Evolutionary conservation across 129 eudicot genomes (phyloP), one percentile per base, ranked within the genome.

Genomic region (Calendula officinalis): DNA sequence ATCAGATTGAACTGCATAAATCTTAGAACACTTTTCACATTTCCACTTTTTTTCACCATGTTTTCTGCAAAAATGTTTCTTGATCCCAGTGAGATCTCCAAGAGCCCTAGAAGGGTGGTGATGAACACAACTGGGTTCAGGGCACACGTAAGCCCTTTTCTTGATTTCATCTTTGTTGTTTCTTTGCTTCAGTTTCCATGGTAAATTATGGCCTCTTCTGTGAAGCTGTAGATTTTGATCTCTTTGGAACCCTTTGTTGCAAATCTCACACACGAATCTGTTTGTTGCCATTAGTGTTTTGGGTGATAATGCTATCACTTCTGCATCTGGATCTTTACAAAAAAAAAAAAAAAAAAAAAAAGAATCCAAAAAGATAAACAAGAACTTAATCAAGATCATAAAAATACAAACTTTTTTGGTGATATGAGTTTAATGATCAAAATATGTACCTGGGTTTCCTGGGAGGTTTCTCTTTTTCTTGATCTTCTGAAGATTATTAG

Each of bases 181-280:
- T 53, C 89, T 86, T 60, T 83, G 95, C 84, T 90, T 90, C 56
- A 90, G 68, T 56, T 90, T 90, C 97, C 97, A 90, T 67, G 97
- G 97, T 16, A 90, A 59, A 62, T 86, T 90, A 58, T 90, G 97
- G 12, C 97, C 97, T 72, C 97, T 81, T 67, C 97, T 84, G 42
- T 90, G 97, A 8, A 90, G 92, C 60, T 90, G 97, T 2, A 90
- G 80, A 32, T 90, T 90, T 49, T 89, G 97, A 64, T 89, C 97
- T 40, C 97, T 89, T 43, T 89, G 95, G 74, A 89, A 89, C 68
- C 97, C 97, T 79, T 86, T 90, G 84, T 86, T 90, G 86, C 97
- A 90, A n/a, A 90, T 79, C 79, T 90, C 97, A 64, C 97, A 90
- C 33, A 90, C 86, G 64, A 90, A 90, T 71, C 95, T 81, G 73